Base-by-base conservation (phyloP, 2,329 filamentous ascomycete species). In the Colletotrichum orchidophilum region DNA sequence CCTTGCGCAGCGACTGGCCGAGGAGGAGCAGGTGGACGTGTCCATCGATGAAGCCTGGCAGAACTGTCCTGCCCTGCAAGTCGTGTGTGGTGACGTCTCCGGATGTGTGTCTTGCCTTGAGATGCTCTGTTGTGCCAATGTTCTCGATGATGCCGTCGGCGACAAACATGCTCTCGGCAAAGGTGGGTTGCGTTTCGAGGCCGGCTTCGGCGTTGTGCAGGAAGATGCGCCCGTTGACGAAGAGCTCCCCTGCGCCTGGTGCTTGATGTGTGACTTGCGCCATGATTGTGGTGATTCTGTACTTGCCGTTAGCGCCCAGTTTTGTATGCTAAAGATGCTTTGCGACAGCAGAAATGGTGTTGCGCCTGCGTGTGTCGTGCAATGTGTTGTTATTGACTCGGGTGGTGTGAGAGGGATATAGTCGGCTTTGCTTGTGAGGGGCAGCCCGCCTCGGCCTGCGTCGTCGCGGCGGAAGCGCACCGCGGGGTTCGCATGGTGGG, bases 41-140 rank as follows among this genome's bases (percentile, higher is more conserved):
- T 6, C 86, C 87, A 70, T 90, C 88, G 49, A 90, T 85, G 78
- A 90, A 90, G 15, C 87, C 84, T 0, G 88, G 87, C 1, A 90
- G 80, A 3, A 90, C 79, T 1, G 81, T 82, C 26, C 75, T 76
- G 1, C 81, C 80, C 1, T 66, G 39, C 31, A 80, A 60, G 12
- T 78, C 74, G 39, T 74, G 76, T 5, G 49, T 70, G 2, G 33
- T 62, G 27, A 60, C 7, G 7, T 26, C 27, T 9, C 49, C 9
- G 2, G 50, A 18, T n/a, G 64, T 13, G 15, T 71, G 18, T 11
- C 53, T 58, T 7, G 58, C 31, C 21, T 53, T 39, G 26, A 63
- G 60, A 11, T 73, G 64, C 2, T 61, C 60, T 0, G 52, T 39
- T 9, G 65, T 57, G 26, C 73, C 73, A 24, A 74, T 69, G n/a